Conservation (phyloP, 2,329 filamentous ascomycete genomes). For the Colletotrichum truncatum region DNA sequence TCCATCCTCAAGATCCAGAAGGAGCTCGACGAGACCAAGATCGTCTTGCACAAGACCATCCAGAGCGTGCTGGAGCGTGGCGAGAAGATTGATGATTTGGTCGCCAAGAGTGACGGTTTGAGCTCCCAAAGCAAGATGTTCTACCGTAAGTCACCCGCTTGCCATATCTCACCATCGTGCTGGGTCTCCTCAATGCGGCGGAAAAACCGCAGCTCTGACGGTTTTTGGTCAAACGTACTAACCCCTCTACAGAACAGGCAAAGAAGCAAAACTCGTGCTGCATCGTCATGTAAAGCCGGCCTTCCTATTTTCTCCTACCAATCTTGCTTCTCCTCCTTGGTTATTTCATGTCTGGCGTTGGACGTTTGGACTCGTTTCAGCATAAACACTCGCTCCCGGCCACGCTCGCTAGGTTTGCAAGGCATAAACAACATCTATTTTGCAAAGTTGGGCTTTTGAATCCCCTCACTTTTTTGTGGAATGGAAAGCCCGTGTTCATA, state of each 20-base stretch:
- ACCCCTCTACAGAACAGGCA: conserved; percentile 60
- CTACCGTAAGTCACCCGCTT: conserved; percentile 70
- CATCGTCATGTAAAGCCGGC: conserved; percentile 68
- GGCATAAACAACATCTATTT: neutral
- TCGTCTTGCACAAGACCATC: conserved; percentile 96
- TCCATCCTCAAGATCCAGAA: conserved; percentile 96
- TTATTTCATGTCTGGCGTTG: conserved; percentile 39
- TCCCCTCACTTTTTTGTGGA: neutral
- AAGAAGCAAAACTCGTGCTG: conserved; percentile 87
- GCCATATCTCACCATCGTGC: too few relatives aligned
- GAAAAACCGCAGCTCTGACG: too few relatives aligned
- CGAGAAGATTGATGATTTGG: conserved; percentile 95
- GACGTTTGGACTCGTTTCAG: conserved; percentile 27
- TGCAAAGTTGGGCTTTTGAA: neutral
- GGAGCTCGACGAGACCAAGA: conserved; percentile 97
- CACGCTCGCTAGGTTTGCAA: conserved; percentile 16
- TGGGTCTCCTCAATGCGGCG: too few relatives aligned
- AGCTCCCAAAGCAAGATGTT: conserved; percentile 98
- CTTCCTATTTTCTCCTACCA: neutral
- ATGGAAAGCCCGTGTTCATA: conserved; percentile 13
- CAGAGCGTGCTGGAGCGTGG: conserved; percentile 88
- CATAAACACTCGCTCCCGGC: conserved; percentile 24
- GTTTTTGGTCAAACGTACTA: neutral
- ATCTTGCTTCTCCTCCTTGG: neutral
- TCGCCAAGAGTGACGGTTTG: conserved; percentile 91